phyloP scores from a whole-genome alignment of 2,329 filamentous ascomycete species.

The Helotiales sp. region DNA sequence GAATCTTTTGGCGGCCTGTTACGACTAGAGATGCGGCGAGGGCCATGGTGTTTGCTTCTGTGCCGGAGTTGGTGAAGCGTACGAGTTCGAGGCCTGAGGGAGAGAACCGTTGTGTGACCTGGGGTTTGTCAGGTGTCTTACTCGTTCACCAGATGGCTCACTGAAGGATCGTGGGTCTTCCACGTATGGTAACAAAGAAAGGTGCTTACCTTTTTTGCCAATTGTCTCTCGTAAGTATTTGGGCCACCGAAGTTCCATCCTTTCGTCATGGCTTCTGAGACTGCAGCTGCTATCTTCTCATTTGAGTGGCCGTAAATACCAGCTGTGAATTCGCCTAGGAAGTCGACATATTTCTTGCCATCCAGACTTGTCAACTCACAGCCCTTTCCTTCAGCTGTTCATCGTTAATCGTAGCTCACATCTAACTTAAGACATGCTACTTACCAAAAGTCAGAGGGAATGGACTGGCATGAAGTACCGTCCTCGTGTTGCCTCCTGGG shows the following conservation, averaged over 20 bases:
- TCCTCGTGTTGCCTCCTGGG: constrained; percentile 30
- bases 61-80: constrained; percentile 65
- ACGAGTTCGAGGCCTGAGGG: constrained; percentile 48
- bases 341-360: constrained; percentile 50
- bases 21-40: constrained; percentile 41
- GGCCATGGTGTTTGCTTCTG: constrained; percentile 63
- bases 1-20: constrained; percentile 24
- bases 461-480: constrained; percentile 25
- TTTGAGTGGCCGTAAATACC: constrained; percentile 67
- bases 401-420: neutral
- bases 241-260: constrained; percentile 56
- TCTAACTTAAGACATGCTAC: neutral
- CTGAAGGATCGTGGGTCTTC: neutral
- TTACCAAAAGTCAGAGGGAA: constrained; percentile 26
- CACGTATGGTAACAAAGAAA: neutral
- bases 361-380: constrained; percentile 24
- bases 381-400: constrained; percentile 16
- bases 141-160: neutral
- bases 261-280: constrained; percentile 44
- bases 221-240: constrained; percentile 49
- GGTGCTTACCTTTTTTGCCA: constrained; percentile 43
- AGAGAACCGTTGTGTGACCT: constrained; percentile 52
- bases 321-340: constrained; percentile 64
- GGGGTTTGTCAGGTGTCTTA: neutral
- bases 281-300: constrained; percentile 49